Percentiles rank a stretch among this genome's conserved stretches.
Conservation (phyloP, 148 eudicot species). For the Agrostemma githago region DNA sequence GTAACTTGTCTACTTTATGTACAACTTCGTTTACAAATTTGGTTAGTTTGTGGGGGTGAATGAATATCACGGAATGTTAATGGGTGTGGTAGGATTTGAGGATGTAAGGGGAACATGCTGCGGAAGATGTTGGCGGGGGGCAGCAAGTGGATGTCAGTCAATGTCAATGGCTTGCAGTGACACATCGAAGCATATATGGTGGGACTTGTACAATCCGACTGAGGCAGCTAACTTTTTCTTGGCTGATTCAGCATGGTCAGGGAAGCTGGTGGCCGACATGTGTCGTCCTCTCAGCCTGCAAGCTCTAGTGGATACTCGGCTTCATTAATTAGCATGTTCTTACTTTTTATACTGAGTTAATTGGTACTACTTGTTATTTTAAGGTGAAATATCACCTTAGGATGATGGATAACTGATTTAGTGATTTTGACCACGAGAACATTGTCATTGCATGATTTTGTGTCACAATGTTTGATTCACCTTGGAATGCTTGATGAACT, state of each 20-base stretch:
- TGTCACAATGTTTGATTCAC: no score
- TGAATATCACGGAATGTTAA: not conserved
- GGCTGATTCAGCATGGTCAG: constrained; percentile 57
- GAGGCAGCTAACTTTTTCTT: constrained; percentile 42
- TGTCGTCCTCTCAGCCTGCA: constrained; percentile 47
- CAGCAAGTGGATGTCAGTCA: constrained; percentile 41
- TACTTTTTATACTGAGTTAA: no score
- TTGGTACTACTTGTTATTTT: no score
- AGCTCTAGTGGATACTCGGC: constrained; percentile 21
- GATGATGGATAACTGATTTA: not conserved
- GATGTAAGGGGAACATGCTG: constrained; percentile 52
- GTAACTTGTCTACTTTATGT: constrained; percentile 22
- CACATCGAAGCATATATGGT: constrained; percentile 41
- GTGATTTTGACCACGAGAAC: not conserved
- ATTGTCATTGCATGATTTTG: not conserved
- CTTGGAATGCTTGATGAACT: no score
- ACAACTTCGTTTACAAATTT: no score
- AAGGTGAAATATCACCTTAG: no score
- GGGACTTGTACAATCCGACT: constrained; percentile 65
- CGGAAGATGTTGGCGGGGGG: constrained; percentile 46
- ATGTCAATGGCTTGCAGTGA: constrained; percentile 39
- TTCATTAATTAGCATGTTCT: not conserved
- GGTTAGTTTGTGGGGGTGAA: not conserved
- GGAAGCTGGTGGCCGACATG: constrained; percentile 35
- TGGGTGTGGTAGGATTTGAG: constrained; percentile 20